Evolutionary conservation across 192 early-diverging fungal species (phyloP).

Genomic region (Mortierella antarctica): DNA sequence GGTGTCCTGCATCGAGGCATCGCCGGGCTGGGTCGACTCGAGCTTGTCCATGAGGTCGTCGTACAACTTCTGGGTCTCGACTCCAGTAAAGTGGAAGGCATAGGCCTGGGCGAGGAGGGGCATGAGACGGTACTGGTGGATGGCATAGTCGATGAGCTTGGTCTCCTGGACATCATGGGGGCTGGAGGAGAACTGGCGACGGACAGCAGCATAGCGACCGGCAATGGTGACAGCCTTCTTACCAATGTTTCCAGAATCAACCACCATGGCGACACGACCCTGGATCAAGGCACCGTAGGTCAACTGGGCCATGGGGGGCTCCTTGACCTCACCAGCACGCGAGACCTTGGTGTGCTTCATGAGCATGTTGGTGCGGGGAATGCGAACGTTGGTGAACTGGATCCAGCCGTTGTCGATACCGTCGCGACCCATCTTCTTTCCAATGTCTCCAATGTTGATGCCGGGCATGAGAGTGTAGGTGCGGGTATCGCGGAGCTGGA

Average conservation of each 20-base stretch:
- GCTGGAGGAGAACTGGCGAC: slow-evolving; percentile 86
- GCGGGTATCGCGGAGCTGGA: slow-evolving; percentile 84
- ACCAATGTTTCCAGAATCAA: slow-evolving; percentile 85
- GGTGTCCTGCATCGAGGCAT: slow-evolving; percentile 67
- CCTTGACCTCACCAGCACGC: slow-evolving; percentile 80
- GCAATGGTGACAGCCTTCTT: slow-evolving; percentile 94
- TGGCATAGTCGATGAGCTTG: slow-evolving; percentile 92
- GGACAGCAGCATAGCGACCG: slow-evolving; percentile 89
- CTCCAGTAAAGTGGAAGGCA: slow-evolving; percentile 91
- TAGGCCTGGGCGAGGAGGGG: slow-evolving; percentile 90
- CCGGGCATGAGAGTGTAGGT: slow-evolving; percentile 86
- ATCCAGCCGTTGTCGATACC: slow-evolving; percentile 95
- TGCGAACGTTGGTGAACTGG: slow-evolving; percentile 91
- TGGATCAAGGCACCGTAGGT: slow-evolving; percentile 90
- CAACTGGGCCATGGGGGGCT: slow-evolving; percentile 85
- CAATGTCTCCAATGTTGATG: slow-evolving; percentile 90
- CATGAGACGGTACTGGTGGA: slow-evolving; percentile 95
- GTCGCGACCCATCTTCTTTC: slow-evolving; percentile 94
- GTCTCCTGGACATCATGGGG: slow-evolving; percentile 76
- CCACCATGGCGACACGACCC: slow-evolving; percentile 85
- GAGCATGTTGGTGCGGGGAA: slow-evolving; percentile 91
- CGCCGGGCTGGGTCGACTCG: slow-evolving; percentile 70
- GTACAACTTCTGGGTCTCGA: slow-evolving; percentile 85
- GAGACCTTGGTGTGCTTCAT: slow-evolving; percentile 94
- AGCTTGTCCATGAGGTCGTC: slow-evolving; percentile 81